Base-by-base conservation (phyloP, 176 grass and related monocot species). In the Juncus inflexus region DNA sequence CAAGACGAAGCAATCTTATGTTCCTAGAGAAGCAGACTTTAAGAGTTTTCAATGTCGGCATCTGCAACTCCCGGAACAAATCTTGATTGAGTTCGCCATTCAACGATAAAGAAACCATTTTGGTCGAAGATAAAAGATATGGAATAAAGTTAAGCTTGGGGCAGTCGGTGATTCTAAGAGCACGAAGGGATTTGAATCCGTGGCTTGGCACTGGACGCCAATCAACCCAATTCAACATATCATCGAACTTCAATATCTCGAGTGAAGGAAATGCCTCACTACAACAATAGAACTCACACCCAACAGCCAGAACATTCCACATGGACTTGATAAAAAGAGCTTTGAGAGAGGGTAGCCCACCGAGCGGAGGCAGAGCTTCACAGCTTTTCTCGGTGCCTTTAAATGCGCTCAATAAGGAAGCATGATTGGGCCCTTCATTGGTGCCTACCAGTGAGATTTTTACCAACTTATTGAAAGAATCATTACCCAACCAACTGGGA, bases 401-500 rank as follows among this genome's bases (percentile, higher is more conserved):
- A n/a, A n/a, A n/a, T n/a, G n/a, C n/a, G n/a, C n/a, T n/a, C n/a
- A n/a, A n/a, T n/a, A n/a, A n/a, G n/a, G n/a, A n/a, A n/a, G n/a
- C n/a, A n/a, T n/a, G n/a, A n/a, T n/a, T n/a, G n/a, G n/a, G n/a
- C n/a, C n/a, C n/a, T n/a, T n/a, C n/a, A n/a, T n/a, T n/a, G n/a
- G n/a, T n/a, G n/a, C 19, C 19, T 28, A 28, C 19, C 0, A 84
- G 47, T 11, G 45, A 38, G 5, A 84, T 35, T 19, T 84, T 41
- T n/a, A 74, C 64, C 38, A 84, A 58, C 36, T 43, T 15, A 36
- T 15, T 42, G 41, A 79, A 84, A 7, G 64, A 37, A 75, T 42
- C 8, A 73, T 84, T 63, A 40, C 76, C 57, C 2, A 84, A 37
- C 76, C 76, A 84, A 19, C 28, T 66, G 6, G 81, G 81, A 47